Percentiles rank a stretch among this genome's conserved stretches.
Conservation (phyloP, 2,329 filamentous ascomycete species). For the Ophiostoma ips region DNA sequence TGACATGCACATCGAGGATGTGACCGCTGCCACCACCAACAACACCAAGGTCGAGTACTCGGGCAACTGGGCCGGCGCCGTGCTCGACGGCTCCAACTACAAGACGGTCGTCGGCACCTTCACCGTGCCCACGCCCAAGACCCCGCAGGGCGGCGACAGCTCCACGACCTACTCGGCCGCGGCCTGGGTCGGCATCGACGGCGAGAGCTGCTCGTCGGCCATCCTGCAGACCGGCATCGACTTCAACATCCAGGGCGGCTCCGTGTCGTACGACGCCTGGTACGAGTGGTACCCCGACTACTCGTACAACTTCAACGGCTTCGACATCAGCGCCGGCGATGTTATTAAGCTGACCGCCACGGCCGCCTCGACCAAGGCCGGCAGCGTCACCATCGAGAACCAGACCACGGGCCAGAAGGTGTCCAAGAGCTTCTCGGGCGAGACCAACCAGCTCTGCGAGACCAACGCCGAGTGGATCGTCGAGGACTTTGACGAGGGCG, state of each 20-base stretch:
- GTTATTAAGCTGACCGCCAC: constrained; percentile 18
- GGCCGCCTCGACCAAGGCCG: constrained; percentile 23
- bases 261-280: constrained; percentile 16
- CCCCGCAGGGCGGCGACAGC: constrained; percentile 10
- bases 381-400: constrained; percentile 14
- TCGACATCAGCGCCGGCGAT: constrained; percentile 18
- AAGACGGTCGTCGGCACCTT: constrained; percentile 16
- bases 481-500: constrained; percentile 18
- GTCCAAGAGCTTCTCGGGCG: constrained; percentile 27
- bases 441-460: constrained; percentile 19
- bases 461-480: constrained; percentile 21
- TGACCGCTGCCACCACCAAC: constrained; percentile 16
- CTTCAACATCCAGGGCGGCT: constrained; percentile 8
- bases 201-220: constrained; percentile 16
- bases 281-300: constrained; percentile 21
- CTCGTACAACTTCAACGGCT: constrained; percentile 17
- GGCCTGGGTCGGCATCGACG: constrained; percentile 21
- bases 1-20: constrained; percentile 16
- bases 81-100: constrained; percentile 9
- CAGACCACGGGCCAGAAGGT: constrained; percentile 31
- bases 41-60: constrained; percentile 20
- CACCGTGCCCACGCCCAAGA: constrained; percentile 16
- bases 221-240: constrained; percentile 20
- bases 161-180: constrained; percentile 17
- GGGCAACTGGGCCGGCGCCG: constrained; percentile 25